Evolutionary conservation across 805 yeast species (phyloP), one percentile per base, ranked within the genome.

Genomic region (Metschnikowia vanudenii): DNA sequence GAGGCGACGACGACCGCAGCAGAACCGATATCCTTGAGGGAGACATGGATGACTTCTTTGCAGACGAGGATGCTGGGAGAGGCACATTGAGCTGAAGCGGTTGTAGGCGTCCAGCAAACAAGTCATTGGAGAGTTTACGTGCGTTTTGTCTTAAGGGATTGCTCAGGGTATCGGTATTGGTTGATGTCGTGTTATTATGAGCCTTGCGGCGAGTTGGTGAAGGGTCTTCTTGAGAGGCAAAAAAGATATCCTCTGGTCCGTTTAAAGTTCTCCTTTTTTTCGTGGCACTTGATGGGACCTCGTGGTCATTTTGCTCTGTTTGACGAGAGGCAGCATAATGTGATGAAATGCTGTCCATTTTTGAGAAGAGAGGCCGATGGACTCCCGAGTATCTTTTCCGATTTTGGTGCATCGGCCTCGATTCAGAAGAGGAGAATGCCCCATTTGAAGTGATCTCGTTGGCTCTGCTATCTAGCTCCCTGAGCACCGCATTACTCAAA

Each of bases 261-360:
- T 69, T 71, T 30, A 71, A 58, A 0, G 77, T 72, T 39, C 75
- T 54, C 20, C 59, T 41, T 51, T 75, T 63, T 43, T 71, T 59
- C 39, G 69, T 68, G 22, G 64, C 61, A 41, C 59, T 57, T 11
- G 56, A 47, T 17, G 34, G 13, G 37, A 37, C 10, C 4, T 41
- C 46, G 18, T 42, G 42, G 1, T 34, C 22, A 24, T 32, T 41
- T 3, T 29, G 37, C 6, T 44, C 44, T 9, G 47, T 40, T 31
- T 38, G 49, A 7, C 59, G 47, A n/a, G 58, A 59, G 3, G 75
- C 76, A 1, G 81, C 76, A 48, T 76, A 76, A 48, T 77, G 81
- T 7, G 65, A 61, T 9, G 71, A 61, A 14, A 78, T 77, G 14
- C 80, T 73, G 19, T 77, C 81, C 81, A 78, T 75, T 39, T 51